A percentile compares a stretch with the other conserved stretches of the same genome.
These are phyloP conservation scores for Auricularia sp. DNA, from an alignment of 768 basidiomycete species.

Conservation along the genomic window DNA sequence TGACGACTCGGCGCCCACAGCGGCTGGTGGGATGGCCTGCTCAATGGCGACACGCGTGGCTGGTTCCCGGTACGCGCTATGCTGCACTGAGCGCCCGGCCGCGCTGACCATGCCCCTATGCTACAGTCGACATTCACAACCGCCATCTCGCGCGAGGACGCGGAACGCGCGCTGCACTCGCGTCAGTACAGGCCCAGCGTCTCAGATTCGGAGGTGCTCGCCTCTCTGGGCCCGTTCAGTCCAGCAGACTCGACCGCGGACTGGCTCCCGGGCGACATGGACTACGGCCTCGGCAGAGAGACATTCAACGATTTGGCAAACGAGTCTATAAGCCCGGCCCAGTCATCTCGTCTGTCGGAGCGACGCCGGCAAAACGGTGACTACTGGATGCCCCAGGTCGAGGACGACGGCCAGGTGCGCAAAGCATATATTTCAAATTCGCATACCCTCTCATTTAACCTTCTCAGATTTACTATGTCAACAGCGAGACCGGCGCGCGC, in stretches of 20 bases:
- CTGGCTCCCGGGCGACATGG: background rate
- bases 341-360: background rate
- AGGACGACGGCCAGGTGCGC: constrained; percentile 69
- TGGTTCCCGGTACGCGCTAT: constrained; percentile 88
- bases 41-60: constrained; percentile 71
- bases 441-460: background rate
- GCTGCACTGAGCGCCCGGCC: constrained; percentile 16
- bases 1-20: background rate
- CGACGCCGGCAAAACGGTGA: constrained; percentile 32
- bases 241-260: background rate
- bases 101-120: background rate
- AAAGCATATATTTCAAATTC: background rate
- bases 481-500: constrained; percentile 75
- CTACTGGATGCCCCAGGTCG: constrained; percentile 87
- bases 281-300: background rate
- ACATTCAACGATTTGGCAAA: background rate
- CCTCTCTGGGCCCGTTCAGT: background rate
- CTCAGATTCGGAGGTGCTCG: background rate
- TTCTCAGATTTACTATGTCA: constrained; percentile 84
- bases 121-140: background rate
- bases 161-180: background rate
- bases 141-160: background rate
- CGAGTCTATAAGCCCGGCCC: background rate
- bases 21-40: constrained; percentile 97
- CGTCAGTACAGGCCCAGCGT: background rate